These are phyloP conservation scores for Trifolium pratense DNA, from an alignment of 306 rosid genomes.

Conservation along the genomic window DNA sequence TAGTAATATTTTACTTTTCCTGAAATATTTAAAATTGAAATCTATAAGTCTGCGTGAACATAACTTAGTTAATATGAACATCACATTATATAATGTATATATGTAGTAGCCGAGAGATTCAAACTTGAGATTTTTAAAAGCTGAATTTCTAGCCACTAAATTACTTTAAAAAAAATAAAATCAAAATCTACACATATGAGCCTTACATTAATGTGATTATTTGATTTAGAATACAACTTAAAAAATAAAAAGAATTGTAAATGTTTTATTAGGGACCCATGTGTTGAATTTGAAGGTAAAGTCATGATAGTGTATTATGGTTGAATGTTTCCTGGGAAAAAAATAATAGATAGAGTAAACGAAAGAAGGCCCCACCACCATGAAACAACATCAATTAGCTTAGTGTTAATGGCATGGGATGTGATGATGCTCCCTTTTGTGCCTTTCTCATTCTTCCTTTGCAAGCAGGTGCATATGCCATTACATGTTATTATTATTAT, in stretches of 20 bases:
- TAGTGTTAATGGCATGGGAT: constrained; percentile 67
- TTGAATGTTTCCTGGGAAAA: constrained; percentile 48
- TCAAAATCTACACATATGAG: too few species aligned
- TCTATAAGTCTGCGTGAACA: too few species aligned
- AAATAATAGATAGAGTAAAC: constrained; percentile 35
- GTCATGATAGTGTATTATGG: constrained; percentile 59
- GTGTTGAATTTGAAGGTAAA: constrained; percentile 52
- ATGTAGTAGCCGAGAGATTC: too few species aligned
- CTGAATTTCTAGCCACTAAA: too few species aligned
- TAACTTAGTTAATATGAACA: too few species aligned
- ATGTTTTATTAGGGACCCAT: constrained; percentile 49
- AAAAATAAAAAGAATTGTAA: constrained; percentile 32
- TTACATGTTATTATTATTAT: constrained; percentile 18
- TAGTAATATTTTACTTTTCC: not conserved
- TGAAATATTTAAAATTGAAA: not conserved
- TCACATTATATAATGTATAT: too few species aligned
- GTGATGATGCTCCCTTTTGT: constrained; percentile 61
- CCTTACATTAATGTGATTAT: not conserved
- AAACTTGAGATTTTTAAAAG: too few species aligned
- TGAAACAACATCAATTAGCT: constrained; percentile 67
- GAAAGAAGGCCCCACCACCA: constrained; percentile 55
- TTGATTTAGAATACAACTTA: constrained; percentile 10
- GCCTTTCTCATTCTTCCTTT: constrained; percentile 45
- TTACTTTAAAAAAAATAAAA: not conserved
- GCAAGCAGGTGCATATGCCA: constrained; percentile 33